phyloP scores from a whole-genome alignment of 116 monocot species.

The Dioscorea cayenensis region DNA sequence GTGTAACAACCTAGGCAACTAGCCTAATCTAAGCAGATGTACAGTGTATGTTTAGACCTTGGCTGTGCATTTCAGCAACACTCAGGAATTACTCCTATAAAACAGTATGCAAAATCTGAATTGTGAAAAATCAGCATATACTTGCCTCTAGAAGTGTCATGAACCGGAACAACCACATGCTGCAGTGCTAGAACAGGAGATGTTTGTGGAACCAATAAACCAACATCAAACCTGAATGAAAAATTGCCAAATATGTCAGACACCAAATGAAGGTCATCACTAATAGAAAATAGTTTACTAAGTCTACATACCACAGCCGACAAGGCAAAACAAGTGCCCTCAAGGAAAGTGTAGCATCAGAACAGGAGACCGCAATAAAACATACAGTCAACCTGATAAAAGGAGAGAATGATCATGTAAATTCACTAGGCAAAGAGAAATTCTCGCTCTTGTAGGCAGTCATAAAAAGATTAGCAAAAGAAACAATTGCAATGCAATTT shows the following conservation, averaged over 20 bases:
- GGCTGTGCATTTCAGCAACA: neutral
- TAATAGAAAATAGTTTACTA: too few species aligned
- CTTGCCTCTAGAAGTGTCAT: conserved; percentile 10
- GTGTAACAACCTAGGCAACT: too few species aligned
- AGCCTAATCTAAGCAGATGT: too few species aligned
- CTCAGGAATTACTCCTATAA: neutral
- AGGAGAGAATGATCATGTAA: neutral
- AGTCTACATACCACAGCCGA: conserved; percentile 59
- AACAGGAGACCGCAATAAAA: conserved; percentile 88
- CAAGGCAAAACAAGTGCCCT: conserved; percentile 81
- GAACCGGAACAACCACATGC: conserved; percentile 49
- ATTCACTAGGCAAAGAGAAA: neutral
- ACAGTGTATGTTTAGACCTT: too few species aligned
- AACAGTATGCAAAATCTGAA: neutral
- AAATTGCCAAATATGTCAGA: neutral
- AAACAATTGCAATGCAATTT: neutral
- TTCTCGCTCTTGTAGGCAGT: neutral
- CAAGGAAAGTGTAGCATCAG: conserved; percentile 74
- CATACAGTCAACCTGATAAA: conserved; percentile 57
- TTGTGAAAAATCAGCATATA: conserved; percentile 4
- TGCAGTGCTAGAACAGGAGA: conserved; percentile 66
- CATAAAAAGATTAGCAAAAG: neutral
- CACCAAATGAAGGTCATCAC: too few species aligned
- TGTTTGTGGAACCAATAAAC: conserved; percentile 51
- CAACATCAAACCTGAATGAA: conserved; percentile 73